Evolutionary conservation across 2,329 filamentous ascomycete species (phyloP).

Genomic region (Aspergillus aculeatus): DNA sequence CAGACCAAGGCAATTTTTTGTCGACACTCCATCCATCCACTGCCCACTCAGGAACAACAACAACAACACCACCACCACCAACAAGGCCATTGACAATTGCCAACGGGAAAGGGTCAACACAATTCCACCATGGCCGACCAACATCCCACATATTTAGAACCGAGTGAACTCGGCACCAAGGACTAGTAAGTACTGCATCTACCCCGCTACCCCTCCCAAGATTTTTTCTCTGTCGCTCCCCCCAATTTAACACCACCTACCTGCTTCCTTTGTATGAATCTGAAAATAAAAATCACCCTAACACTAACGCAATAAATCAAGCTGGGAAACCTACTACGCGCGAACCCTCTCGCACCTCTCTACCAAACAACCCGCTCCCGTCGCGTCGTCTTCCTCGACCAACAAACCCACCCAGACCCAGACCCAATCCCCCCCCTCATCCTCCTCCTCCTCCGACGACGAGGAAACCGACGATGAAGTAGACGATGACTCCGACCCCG

Average conservation of each 20-base stretch:
- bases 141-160: conserved; percentile 67
- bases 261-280: too few species aligned
- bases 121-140: conserved; percentile 21
- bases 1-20: too few species aligned
- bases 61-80: too few species aligned
- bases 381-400: neutral
- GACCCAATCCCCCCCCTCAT: conserved; percentile 40
- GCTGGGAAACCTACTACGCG: conserved; percentile 62
- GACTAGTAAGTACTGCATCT: conserved; percentile 66
- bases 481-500: conserved; percentile 71
- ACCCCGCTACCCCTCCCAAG: conserved; percentile 10
- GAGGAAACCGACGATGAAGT: conserved; percentile 62
- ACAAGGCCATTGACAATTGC: neutral
- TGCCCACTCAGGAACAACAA: neutral
- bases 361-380: conserved; percentile 20
- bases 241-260: too few species aligned
- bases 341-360: conserved; percentile 43
- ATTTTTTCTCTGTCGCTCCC: neutral
- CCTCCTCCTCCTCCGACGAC: conserved; percentile 58
- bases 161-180: conserved; percentile 81
- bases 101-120: too few species aligned
- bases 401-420: neutral
- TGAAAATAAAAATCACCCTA: neutral
- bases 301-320: conserved; percentile 31
- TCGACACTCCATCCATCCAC: neutral